Evolutionary conservation across 345 rosid species (phyloP).

Genomic region (Erysimum cheiranthoides): DNA sequence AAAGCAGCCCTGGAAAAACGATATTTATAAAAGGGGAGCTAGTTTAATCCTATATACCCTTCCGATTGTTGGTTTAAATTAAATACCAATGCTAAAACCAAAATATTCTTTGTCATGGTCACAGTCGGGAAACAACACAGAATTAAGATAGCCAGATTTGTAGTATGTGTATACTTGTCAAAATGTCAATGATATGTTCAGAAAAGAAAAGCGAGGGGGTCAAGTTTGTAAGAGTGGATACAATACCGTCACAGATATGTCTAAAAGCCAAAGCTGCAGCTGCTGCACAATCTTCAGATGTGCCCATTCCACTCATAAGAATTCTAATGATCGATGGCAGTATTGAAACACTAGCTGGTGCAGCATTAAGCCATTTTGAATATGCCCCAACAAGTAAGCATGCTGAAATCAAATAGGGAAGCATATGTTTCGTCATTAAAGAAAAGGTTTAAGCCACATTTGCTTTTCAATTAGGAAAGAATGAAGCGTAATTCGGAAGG

Average conservation of each 20-base stretch:
- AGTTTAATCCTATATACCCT: slow-evolving; percentile 11
- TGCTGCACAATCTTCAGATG: slow-evolving; percentile 96
- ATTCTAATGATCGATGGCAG: slow-evolving; percentile 75
- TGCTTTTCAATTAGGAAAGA: slow-evolving; percentile 23
- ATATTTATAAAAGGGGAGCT: slow-evolving; percentile 22
- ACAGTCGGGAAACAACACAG: slow-evolving; percentile 11
- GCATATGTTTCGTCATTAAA: slow-evolving; percentile 27
- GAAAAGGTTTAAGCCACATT: slow-evolving; percentile 21
- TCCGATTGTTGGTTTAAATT: slow-evolving; percentile 20
- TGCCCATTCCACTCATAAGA: slow-evolving; percentile 90
- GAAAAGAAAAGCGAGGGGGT: slow-evolving; percentile 10
- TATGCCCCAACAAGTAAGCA: slow-evolving; percentile 97
- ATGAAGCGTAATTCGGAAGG: slow-evolving; percentile 21
- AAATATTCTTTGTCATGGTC: slow-evolving; percentile 29
- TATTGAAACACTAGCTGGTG: slow-evolving; percentile 71
- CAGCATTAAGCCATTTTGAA: slow-evolving; percentile 94
- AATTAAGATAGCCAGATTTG: slow-evolving; percentile 22
- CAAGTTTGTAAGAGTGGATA: slow-evolving; percentile 34
- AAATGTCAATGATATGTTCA: slow-evolving; percentile 22
- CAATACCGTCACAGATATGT: slow-evolving; percentile 88
- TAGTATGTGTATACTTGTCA: slow-evolving; percentile 31
- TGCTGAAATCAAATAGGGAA: slow-evolving; percentile 58
- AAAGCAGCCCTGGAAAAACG: slow-evolving; percentile 16
- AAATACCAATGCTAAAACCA: slow-evolving; percentile 32
- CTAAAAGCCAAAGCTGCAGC: slow-evolving; percentile 98